Evolutionary conservation across 805 yeast species (phyloP).

Genomic region (Diddensiella santjacobensis): DNA sequence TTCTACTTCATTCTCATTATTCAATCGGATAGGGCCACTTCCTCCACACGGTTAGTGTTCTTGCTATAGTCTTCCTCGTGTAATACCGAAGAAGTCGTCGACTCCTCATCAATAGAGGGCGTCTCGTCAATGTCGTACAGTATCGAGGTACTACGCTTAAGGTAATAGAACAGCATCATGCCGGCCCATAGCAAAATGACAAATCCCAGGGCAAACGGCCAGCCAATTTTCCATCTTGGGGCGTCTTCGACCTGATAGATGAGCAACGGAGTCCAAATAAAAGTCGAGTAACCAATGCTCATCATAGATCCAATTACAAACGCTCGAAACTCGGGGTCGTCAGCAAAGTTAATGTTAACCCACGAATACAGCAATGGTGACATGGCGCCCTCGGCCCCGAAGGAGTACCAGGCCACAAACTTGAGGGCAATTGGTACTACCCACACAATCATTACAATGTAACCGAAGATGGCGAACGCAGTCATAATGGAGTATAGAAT

Average conservation of each 20-base stretch:
- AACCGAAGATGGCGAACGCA: conserved; percentile 1
- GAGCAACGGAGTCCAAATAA: conserved; percentile 12
- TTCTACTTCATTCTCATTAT: too few species aligned
- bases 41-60: too few species aligned
- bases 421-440: conserved; percentile 4
- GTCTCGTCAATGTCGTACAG: not conserved
- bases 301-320: conserved; percentile 11
- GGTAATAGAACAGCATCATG: conserved; percentile 10
- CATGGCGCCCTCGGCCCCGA: conserved; percentile 10
- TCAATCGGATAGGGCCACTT: too few species aligned
- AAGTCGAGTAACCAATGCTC: conserved; percentile 13
- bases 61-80: too few species aligned
- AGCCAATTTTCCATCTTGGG: conserved; percentile 8
- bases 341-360: conserved; percentile 7
- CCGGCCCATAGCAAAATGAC: conserved; percentile 4
- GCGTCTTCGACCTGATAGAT: conserved; percentile 12
- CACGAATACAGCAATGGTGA: conserved; percentile 8
- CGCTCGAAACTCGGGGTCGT: conserved; percentile 11
- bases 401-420: conserved; percentile 12
- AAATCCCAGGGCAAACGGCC: conserved; percentile 9
- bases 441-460: conserved; percentile 4
- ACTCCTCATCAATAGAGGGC: not conserved
- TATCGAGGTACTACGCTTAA: not conserved
- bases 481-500: conserved; percentile 2
- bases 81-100: not conserved